Conservation (phyloP, 2,329 filamentous ascomycete genomes). For the Ceratocystis ficicola region DNA sequence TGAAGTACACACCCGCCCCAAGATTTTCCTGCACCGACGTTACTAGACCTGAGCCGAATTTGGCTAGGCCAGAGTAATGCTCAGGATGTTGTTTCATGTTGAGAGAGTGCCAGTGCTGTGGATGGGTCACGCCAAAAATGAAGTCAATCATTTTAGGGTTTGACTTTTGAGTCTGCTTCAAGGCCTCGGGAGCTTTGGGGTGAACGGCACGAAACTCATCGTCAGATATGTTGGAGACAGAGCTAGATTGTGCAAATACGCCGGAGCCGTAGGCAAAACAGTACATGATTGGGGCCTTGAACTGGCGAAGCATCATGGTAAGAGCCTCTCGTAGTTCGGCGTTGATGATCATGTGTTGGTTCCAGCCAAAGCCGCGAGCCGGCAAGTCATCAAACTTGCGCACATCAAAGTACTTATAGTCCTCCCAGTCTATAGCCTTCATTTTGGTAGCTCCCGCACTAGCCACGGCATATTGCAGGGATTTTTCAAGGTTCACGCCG, state of each 20-base stretch:
- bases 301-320: conserved; percentile 78
- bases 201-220: conserved; percentile 55
- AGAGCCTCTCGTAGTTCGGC: conserved; percentile 88
- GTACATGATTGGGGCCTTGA: conserved; percentile 85
- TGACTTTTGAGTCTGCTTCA: conserved; percentile 74
- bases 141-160: conserved; percentile 97
- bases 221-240: conserved; percentile 42
- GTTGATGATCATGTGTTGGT: conserved; percentile 93
- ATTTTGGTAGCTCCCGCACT: neutral
- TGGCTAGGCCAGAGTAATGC: conserved; percentile 81
- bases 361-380: conserved; percentile 63
- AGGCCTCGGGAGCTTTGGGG: conserved; percentile 65
- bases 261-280: conserved; percentile 96
- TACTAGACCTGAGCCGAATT: conserved; percentile 72
- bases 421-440: conserved; percentile 32
- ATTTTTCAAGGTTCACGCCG: conserved; percentile 10
- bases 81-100: conserved; percentile 80
- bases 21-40: conserved; percentile 74
- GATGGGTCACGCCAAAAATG: conserved; percentile 88
- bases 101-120: conserved; percentile 91
- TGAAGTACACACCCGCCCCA: conserved; percentile 95
- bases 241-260: conserved; percentile 69
- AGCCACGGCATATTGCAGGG: conserved; percentile 14
- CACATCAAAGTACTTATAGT: conserved; percentile 33
- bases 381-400: conserved; percentile 36